Evolutionary conservation across 1,284 basidiomycete genomes (phyloP), one percentile per base, ranked within the genome.

Genomic region (Heterobasidion parviporum): DNA sequence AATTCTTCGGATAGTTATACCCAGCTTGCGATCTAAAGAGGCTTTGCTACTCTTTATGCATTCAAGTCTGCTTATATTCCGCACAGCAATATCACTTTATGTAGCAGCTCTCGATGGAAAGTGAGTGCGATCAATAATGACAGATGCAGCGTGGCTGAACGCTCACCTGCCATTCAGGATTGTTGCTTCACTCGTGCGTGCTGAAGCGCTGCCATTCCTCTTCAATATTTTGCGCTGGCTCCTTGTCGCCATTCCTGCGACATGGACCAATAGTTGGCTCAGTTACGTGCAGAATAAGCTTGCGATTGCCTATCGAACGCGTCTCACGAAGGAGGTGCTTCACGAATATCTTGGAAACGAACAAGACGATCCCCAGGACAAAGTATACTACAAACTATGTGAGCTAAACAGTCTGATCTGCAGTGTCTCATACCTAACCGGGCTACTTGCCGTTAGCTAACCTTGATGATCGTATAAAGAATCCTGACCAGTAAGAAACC

Each of bases 261-360:
- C 95, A 33, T 96, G 94, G 81, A 95, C 92, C 34, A 99, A 99
- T 69, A 94, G 92, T 61, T 96, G 94, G 91, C 80, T 98, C 52
- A 89, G 87, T 61, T 98, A 92, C 68, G 81, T 98, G 15, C 95
- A 98, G 70, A 94, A 85, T 69, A 96, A 97, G 70, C 81, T 99
- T 12, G 89, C 93, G 0, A 85, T 98, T 47, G 92, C 93, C 1
- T 98, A 97, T 69, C 82, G 96, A 16, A 93, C 92, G 0, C 81
- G 94, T 59, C 75, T 98, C 43, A 98, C 95, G 0, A 77, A 83
- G 50, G 82, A 90, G 62, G 87, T 95, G 1, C 82, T 98, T 74
- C 79, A 82, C 53, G 81, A 86, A 62, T 98, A 99, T 68, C 80
- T 99, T 10, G 89, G 90, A 12, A 82, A 89, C 52, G 80, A 82